A percentile compares a stretch with the other conserved stretches of the same genome.
Conservation (phyloP, 2,329 filamentous ascomycete species). For the Teratosphaeria zuluensis region DNA sequence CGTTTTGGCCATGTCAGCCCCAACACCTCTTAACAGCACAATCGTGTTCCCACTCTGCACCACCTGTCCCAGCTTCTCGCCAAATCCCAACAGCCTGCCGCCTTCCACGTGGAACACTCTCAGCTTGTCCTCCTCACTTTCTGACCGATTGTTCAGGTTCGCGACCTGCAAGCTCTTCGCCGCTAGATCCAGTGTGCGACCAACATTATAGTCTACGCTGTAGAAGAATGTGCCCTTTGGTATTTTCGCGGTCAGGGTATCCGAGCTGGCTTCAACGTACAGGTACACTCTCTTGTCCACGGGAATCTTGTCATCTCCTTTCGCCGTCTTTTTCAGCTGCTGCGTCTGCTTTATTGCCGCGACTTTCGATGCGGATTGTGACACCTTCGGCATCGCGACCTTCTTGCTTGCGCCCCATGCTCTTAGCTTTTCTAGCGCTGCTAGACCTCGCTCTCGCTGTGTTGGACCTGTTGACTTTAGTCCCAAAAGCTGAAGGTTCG, state of each 20-base stretch:
- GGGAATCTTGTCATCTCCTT: constrained; percentile 76
- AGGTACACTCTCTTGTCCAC: constrained; percentile 82
- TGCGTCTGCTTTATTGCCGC: constrained; percentile 60
- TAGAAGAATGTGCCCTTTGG: constrained; percentile 51
- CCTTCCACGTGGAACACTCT: constrained; percentile 90
- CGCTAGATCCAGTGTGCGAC: constrained; percentile 67
- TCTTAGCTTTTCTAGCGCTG: constrained; percentile 66
- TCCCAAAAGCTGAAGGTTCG: constrained; percentile 56
- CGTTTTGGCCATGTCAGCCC: constrained; percentile 41
- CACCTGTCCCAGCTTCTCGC: constrained; percentile 65
- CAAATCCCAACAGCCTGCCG: constrained; percentile 75
- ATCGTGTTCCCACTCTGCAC: constrained; percentile 80
- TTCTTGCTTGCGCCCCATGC: constrained; percentile 69
- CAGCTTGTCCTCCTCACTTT: constrained; percentile 67
- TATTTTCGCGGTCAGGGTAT: constrained; percentile 72
- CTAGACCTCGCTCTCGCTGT: constrained; percentile 54
- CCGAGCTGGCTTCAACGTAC: constrained; percentile 80
- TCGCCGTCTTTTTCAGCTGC: constrained; percentile 73
- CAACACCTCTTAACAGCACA: constrained; percentile 76
- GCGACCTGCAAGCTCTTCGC: constrained; percentile 68
- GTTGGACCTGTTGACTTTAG: constrained; percentile 32
- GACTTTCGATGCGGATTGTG: constrained; percentile 46
- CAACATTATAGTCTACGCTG: constrained; percentile 72
- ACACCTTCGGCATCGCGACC: constrained; percentile 23
- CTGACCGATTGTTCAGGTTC: constrained; percentile 73